Conservation (phyloP, 2,329 filamentous ascomycete species). For the Alternaria sp. region DNA sequence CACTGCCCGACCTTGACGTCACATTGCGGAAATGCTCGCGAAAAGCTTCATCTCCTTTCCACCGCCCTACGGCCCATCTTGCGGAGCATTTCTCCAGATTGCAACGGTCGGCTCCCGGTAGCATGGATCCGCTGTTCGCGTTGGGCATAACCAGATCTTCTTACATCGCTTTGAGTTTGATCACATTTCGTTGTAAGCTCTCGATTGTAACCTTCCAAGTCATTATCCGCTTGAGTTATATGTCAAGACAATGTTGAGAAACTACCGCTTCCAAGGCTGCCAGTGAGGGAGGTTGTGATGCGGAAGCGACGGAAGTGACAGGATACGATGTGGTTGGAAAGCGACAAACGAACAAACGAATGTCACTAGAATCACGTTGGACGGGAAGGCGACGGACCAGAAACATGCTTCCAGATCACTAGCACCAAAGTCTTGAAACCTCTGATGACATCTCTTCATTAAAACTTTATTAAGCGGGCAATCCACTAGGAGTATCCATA, state of each 20-base stretch:
- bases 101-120: background rate
- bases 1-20: constrained; percentile 24
- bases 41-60: constrained; percentile 13
- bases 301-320: background rate
- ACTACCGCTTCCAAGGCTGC: background rate
- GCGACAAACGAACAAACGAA: background rate
- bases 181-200: background rate
- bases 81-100: constrained; percentile 2
- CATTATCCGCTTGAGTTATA: background rate
- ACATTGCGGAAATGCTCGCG: constrained; percentile 14
- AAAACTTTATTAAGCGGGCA: background rate
- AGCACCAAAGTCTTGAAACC: background rate
- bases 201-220: background rate
- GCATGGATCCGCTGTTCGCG: constrained; percentile 2
- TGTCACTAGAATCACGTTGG: background rate
- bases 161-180: background rate
- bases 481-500: background rate
- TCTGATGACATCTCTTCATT: background rate
- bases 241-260: background rate
- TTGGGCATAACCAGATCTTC: background rate
- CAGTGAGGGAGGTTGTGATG: background rate
- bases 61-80: constrained; percentile 14
- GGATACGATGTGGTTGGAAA: background rate
- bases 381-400: background rate
- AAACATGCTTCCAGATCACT: background rate